Evolutionary conservation across 176 grass and related monocot species (phyloP).

Genomic region (Aegilops speltoides): DNA sequence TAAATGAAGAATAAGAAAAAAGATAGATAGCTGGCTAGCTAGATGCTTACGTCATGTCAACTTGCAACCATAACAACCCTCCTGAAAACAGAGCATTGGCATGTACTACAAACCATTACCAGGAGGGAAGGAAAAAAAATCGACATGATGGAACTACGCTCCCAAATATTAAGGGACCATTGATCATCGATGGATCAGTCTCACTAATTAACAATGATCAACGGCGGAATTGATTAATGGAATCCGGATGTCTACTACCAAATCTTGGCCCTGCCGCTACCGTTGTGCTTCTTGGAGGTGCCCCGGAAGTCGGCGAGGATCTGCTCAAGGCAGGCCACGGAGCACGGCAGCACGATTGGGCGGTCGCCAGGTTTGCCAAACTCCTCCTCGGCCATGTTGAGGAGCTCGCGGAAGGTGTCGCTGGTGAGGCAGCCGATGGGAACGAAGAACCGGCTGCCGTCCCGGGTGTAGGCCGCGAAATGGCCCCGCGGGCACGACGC

Average conservation of each 20-base stretch:
- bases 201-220: constrained; percentile 9
- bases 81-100: constrained; percentile 35
- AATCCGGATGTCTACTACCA: constrained; percentile 15
- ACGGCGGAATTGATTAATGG: background rate
- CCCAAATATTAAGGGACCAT: constrained; percentile 14
- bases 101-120: background rate
- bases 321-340: constrained; percentile 39
- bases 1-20: background rate
- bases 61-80: constrained; percentile 16
- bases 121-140: constrained; percentile 33
- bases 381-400: constrained; percentile 73
- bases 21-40: background rate
- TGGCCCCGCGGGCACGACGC: constrained; percentile 54
- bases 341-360: constrained; percentile 72
- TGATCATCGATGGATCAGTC: background rate
- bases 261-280: constrained; percentile 27
- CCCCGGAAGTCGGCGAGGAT: constrained; percentile 42
- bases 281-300: constrained; percentile 21
- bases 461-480: constrained; percentile 62
- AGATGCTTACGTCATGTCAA: constrained; percentile 44
- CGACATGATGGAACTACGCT: background rate
- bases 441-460: constrained; percentile 60
- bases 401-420: constrained; percentile 59
- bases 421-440: constrained; percentile 61
- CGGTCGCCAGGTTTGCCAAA: constrained; percentile 54